Base-by-base conservation (phyloP, 164 flowering plant genomes). In the Magnolia changhungtana region DNA sequence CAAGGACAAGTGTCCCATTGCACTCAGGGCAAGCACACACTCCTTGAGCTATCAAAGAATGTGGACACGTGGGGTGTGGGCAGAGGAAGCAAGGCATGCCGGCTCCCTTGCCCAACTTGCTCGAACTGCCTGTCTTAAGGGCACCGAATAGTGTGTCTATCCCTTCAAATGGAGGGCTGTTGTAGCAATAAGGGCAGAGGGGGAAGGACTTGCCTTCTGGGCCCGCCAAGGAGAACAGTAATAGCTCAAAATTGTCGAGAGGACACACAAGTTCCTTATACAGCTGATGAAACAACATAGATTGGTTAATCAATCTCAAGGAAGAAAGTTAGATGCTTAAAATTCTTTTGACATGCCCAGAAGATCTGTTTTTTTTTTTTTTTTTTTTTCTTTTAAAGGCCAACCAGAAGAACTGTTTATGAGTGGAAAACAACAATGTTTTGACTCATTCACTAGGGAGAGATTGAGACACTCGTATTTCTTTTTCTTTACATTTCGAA, bases 21-120 rank as follows among this genome's bases (percentile, higher is more conserved):
- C 98, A 95, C 82, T 95, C 97, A 0, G 98, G 98, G 80, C 98
- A 95, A 61, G 96, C 98, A 82, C 98, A 95, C 23, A 95, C 98
- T 71, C 98, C 98, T 88, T 92, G 98, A 52, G 96, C 72, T 73
- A 89, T 88, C 63, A 92, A 16, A 70, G 98, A 95, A 75, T 95
- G 97, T n/a, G 72, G 88, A 72, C 98, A 95, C n/a, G 97, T 91
- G 1, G 98, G 98, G 72, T 95, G 98, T 0, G 95, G 98, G 74
- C 98, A 95, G 11, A 89, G 90, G 84, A 84, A 87, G 85, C 98
- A 95, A 18, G 98, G 93, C 98, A 95, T 95, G 63, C 98, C 98
- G 21, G 88, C 90, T 67, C 94, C 97, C 79, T 90, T 95, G 29
- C 92, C 93, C 8, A 75, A 55, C 76, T 87, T 86, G 19, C 81